Conservation (phyloP, 2,329 filamentous ascomycete species). For the Nemania sp. region DNA sequence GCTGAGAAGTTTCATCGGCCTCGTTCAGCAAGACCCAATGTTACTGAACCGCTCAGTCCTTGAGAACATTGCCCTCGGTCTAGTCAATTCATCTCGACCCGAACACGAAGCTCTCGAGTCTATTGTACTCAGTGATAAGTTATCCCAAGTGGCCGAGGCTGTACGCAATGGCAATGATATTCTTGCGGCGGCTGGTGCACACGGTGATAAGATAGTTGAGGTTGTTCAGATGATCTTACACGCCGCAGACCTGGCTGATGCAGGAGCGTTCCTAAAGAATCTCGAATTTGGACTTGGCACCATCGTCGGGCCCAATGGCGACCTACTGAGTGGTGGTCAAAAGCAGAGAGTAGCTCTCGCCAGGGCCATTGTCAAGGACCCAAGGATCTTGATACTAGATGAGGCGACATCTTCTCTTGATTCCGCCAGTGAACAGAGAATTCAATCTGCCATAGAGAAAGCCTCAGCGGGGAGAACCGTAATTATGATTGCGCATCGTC, state of each 20-base stretch:
- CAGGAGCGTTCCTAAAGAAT: conserved; percentile 50
- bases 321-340: conserved; percentile 50
- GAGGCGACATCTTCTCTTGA: conserved; percentile 56
- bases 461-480: conserved; percentile 55
- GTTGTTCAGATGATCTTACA: conserved; percentile 53
- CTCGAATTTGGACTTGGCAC: conserved; percentile 52
- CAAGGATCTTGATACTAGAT: conserved; percentile 51
- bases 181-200: conserved; percentile 45
- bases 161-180: conserved; percentile 56
- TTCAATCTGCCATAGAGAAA: conserved; percentile 45
- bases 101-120: conserved; percentile 44
- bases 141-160: conserved; percentile 56
- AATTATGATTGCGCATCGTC: conserved; percentile 66
- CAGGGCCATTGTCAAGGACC: conserved; percentile 50
- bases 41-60: conserved; percentile 41
- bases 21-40: conserved; percentile 42
- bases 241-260: conserved; percentile 62
- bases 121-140: conserved; percentile 51
- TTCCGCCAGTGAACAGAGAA: conserved; percentile 50
- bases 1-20: conserved; percentile 38
- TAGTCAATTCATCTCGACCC: conserved; percentile 40
- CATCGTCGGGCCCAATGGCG: conserved; percentile 48
- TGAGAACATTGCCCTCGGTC: conserved; percentile 45
- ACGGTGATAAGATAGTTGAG: conserved; percentile 50
- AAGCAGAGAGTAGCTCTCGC: conserved; percentile 55